A percentile compares a stretch with the other conserved stretches of the same genome.
Evolutionary conservation across 495 filamentous ascomycete genomes (phyloP).

Genomic region (Xylaria castorea): DNA sequence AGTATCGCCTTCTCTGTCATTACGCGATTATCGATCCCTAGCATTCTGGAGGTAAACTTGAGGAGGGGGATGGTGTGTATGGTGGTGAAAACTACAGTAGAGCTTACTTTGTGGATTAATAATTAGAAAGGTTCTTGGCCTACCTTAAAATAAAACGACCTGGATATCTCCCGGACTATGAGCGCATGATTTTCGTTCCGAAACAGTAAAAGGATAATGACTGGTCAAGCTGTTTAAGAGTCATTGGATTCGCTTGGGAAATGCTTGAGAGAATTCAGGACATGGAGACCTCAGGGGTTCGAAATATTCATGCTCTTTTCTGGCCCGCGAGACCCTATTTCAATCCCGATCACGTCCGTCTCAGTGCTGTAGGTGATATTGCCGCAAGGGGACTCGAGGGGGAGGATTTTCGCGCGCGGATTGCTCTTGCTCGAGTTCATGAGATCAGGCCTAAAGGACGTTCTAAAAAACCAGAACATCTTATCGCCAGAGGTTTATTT

Average conservation of each 20-base stretch:
- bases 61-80: no score
- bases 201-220: background rate
- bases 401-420: background rate
- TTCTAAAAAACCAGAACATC: background rate
- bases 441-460: background rate
- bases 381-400: background rate
- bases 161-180: background rate
- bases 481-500: background rate
- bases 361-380: background rate
- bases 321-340: background rate
- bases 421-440: background rate
- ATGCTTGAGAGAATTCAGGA: constrained; percentile 1
- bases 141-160: background rate
- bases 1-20: background rate
- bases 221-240: constrained; percentile 1
- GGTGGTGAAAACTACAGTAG: background rate
- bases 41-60: background rate
- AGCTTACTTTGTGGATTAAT: no score
- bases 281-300: background rate
- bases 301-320: background rate
- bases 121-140: background rate
- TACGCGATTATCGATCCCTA: background rate
- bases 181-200: constrained; percentile 2
- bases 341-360: background rate
- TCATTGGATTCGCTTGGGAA: background rate